phyloP scores from a whole-genome alignment of 169 alveolate species.

The Eimeria mitis region DNA sequence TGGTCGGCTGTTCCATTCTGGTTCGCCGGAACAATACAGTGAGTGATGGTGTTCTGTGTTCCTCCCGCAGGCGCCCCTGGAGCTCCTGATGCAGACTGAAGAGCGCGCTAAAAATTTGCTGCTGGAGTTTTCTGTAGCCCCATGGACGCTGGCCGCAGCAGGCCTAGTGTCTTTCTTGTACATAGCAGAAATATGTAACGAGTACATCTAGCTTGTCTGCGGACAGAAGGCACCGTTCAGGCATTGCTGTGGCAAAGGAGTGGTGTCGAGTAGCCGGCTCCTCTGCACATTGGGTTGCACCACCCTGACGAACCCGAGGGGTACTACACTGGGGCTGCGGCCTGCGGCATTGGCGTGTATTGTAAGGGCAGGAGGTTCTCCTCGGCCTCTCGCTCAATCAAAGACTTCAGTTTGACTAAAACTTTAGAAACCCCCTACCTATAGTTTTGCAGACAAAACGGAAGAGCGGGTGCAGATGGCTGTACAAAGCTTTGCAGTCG shows the following conservation, averaged over 20 bases:
- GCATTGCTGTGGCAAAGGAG: background rate
- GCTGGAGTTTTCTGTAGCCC: background rate
- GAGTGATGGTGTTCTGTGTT: background rate
- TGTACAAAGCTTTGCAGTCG: background rate
- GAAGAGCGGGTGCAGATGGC: background rate
- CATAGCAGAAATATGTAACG: background rate
- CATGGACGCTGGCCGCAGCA: background rate
- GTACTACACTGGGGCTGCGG: background rate
- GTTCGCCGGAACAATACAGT: too few relatives aligned
- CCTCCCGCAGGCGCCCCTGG: constrained; percentile 66
- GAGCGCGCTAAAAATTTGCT: background rate
- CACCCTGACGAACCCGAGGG: too few relatives aligned
- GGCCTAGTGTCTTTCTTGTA: background rate
- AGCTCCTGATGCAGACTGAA: constrained; percentile 70
- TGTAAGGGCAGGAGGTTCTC: background rate
- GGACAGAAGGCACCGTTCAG: constrained; percentile 5
- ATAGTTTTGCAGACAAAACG: background rate
- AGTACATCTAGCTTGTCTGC: background rate
- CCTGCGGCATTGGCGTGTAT: background rate
- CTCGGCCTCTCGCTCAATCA: background rate
- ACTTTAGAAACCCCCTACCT: background rate
- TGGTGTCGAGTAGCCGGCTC: background rate
- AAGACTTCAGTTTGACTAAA: background rate
- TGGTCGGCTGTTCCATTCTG: background rate
- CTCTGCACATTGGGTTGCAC: too few relatives aligned